These are phyloP conservation scores for Lachnellula cervina DNA, from an alignment of 2,329 filamentous ascomycete species.

Conservation along the genomic window DNA sequence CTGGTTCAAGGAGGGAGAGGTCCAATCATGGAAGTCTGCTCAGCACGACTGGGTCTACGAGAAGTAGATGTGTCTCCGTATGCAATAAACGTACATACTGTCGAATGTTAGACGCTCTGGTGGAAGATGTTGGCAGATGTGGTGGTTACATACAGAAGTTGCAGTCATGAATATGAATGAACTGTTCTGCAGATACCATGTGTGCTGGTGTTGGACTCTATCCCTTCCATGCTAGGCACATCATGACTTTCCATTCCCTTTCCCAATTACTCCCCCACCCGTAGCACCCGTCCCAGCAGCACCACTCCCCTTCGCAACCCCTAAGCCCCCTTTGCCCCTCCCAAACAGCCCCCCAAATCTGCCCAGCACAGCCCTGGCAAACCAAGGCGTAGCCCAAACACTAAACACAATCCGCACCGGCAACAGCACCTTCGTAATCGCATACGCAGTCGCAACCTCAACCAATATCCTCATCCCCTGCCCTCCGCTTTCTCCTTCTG, in stretches of 20 bases:
- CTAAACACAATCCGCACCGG: conserved; percentile 72
- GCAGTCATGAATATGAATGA: conserved; percentile 1
- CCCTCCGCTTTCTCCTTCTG: conserved; percentile 22
- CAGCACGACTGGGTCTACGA: conserved; percentile 96
- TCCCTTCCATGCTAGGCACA: background rate
- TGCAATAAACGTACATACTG: conserved; percentile 1
- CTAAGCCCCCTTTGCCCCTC: background rate
- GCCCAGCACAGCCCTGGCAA: conserved; percentile 63
- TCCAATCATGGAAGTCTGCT: conserved; percentile 78
- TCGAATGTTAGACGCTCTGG: background rate
- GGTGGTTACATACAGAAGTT: background rate
- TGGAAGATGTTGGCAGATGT: conserved; percentile 1
- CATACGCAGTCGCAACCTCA: conserved; percentile 82
- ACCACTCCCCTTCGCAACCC: background rate
- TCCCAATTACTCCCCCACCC: conserved; percentile 5
- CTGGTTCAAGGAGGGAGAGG: conserved; percentile 91
- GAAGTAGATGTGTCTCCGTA: conserved; percentile 49
- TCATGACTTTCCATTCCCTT: background rate
- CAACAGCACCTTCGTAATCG: conserved; percentile 79
- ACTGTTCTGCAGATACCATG: background rate
- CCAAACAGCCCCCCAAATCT: conserved; percentile 33
- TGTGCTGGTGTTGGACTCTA: too few relatives aligned
- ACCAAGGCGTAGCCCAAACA: conserved; percentile 89
- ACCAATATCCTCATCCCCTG: conserved; percentile 41
- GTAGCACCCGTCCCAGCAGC: conserved; percentile 1